Conservation (phyloP, 345 rosid species). For the Salix arbutifolia region DNA sequence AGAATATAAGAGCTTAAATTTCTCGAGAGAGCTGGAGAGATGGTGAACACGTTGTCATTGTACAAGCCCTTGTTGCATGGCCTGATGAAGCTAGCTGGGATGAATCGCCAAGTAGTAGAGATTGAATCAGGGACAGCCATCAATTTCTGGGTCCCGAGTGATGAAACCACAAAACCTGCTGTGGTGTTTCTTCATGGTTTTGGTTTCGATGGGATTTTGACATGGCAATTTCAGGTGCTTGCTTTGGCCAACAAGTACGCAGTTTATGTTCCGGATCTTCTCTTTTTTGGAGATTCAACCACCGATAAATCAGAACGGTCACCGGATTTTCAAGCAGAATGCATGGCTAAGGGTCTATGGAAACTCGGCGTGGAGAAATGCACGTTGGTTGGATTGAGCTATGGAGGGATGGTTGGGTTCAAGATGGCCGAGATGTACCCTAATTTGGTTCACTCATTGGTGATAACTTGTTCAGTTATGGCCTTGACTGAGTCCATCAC, state of each 20-base stretch:
- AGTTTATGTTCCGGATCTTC: constrained; percentile 45
- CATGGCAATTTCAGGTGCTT: constrained; percentile 43
- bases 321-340: constrained; percentile 42
- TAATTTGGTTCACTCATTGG: constrained; percentile 40
- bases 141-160: constrained; percentile 19
- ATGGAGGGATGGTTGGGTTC: constrained; percentile 46
- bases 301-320: constrained; percentile 26
- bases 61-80: background rate
- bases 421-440: constrained; percentile 40
- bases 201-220: constrained; percentile 25
- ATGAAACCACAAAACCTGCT: constrained; percentile 2
- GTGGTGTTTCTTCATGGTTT: constrained; percentile 46
- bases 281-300: constrained; percentile 45
- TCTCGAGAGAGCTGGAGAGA: background rate
- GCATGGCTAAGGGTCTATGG: constrained; percentile 31
- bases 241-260: constrained; percentile 27
- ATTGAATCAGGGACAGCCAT: constrained; percentile 10
- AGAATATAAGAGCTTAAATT: background rate
- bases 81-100: background rate
- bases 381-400: constrained; percentile 39
- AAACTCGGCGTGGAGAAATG: constrained; percentile 40
- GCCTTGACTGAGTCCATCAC: constrained; percentile 36
- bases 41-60: background rate
- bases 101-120: constrained; percentile 2
- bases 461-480: constrained; percentile 24